phyloP scores from a whole-genome alignment of 805 yeast genomes.

The Myxozyma mucilagina region DNA sequence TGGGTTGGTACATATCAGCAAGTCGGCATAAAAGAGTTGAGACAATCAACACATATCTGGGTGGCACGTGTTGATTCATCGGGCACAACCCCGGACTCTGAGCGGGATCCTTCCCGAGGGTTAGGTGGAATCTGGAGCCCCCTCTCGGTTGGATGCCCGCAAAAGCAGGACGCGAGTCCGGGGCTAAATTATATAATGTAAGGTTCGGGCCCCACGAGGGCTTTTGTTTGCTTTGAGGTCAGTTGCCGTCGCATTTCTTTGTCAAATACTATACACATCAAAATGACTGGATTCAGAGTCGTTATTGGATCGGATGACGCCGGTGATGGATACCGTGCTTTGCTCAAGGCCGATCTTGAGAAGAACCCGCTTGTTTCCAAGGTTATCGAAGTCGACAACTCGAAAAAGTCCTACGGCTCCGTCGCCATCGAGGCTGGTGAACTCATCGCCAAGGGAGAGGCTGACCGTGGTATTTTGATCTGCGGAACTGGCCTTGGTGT shows the following conservation, averaged over 20 bases:
- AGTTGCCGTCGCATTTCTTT: too few species aligned
- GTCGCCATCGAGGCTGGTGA: constrained; percentile 50
- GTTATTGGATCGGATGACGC: constrained; percentile 26
- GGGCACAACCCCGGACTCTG: not conserved
- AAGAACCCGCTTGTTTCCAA: constrained; percentile 19
- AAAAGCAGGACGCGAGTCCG: not conserved
- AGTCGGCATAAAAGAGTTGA: too few species aligned
- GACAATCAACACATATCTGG: too few species aligned
- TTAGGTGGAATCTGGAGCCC: not conserved
- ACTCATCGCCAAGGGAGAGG: constrained; percentile 44
- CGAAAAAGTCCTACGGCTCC: constrained; percentile 41
- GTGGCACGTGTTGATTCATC: not conserved
- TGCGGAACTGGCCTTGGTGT: constrained; percentile 55
- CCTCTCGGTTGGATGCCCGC: not conserved
- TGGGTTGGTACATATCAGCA: too few species aligned
- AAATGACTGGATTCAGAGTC: constrained; percentile 15
- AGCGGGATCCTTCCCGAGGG: constrained; percentile 3
- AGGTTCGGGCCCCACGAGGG: not conserved
- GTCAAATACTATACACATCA: not conserved
- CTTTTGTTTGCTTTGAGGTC: too few species aligned
- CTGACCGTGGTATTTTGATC: constrained; percentile 49
- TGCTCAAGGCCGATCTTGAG: constrained; percentile 17
- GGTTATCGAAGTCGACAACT: constrained; percentile 17
- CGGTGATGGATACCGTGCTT: constrained; percentile 16
- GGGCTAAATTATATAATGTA: not conserved